Conservation (phyloP, 192 early-diverging fungal genomes). For the Coemansia sp. region DNA sequence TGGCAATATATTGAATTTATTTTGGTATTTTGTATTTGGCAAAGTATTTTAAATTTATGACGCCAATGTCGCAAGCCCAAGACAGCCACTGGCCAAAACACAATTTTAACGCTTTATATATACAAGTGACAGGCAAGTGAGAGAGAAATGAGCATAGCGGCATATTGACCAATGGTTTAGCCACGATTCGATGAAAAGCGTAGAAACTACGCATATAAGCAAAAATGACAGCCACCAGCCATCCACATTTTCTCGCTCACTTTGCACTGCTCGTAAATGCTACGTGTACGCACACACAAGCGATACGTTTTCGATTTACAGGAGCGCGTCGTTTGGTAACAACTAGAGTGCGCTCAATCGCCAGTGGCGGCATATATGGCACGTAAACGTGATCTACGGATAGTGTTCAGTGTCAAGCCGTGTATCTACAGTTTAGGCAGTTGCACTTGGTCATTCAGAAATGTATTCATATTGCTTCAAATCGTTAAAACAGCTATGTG, state of each 20-base stretch:
- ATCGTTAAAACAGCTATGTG: not conserved
- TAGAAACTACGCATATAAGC: not conserved
- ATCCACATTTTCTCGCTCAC: not conserved
- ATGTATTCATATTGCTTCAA: not conserved
- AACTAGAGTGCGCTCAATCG: not conserved
- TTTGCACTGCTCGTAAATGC: not conserved
- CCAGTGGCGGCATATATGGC: not conserved
- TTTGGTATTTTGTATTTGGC: too few species aligned
- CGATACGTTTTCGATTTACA: too few species aligned
- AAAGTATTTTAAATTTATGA: too few species aligned
- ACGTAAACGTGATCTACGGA: too few species aligned
- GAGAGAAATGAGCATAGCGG: not conserved
- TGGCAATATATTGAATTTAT: not conserved
- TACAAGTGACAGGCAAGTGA: not conserved
- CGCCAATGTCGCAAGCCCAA: not conserved
- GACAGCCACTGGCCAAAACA: not conserved
- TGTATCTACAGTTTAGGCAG: too few species aligned
- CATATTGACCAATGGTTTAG: constrained; percentile 20
- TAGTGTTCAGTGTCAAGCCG: too few species aligned
- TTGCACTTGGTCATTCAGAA: not conserved
- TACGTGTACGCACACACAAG: not conserved
- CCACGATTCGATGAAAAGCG: constrained; percentile 8
- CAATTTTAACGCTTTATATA: not conserved
- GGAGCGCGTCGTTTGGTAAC: not conserved
- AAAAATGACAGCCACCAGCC: not conserved